Evolutionary conservation across 2,329 filamentous ascomycete species (phyloP).

Genomic region (Ophiostoma perfectum): DNA sequence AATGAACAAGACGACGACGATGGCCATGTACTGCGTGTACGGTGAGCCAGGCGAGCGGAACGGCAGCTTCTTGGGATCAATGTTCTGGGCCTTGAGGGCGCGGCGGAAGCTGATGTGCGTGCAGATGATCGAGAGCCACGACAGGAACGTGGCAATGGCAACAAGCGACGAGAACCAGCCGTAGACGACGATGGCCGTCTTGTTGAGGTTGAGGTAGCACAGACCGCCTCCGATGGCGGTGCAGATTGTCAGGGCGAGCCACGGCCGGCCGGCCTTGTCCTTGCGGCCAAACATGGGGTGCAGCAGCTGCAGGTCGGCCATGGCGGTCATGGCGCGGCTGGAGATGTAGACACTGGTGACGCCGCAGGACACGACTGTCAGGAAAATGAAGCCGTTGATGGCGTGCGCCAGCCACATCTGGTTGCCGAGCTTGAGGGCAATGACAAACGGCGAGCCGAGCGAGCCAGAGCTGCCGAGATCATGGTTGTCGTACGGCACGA

Average conservation of each 20-base stretch:
- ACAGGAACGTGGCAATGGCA: background rate
- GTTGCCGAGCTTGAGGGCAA: background rate
- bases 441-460: background rate
- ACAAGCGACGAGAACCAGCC: background rate
- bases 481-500: background rate
- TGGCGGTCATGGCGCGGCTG: background rate
- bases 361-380: background rate
- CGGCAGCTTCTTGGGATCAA: background rate
- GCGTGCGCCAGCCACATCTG: background rate
- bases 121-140: background rate
- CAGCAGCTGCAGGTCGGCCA: slow-evolving; percentile 1
- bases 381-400: slow-evolving; percentile 2
- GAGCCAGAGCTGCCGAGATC: background rate
- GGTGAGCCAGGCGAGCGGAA: background rate
- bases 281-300: slow-evolving; percentile 1
- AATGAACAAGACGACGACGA: background rate
- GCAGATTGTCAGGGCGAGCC: background rate
- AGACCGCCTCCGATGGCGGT: background rate
- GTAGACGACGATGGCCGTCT: background rate
- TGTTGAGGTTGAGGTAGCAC: slow-evolving; percentile 5
- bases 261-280: slow-evolving; percentile 3
- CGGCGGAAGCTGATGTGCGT: slow-evolving; percentile 2
- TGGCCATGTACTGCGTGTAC: slow-evolving; percentile 2
- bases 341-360: slow-evolving; percentile 3
- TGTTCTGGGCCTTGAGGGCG: slow-evolving; percentile 2